Percentiles rank a stretch among this genome's conserved stretches.
Conservation (phyloP, 164 flowering plant genomes). For the Nymphaea colorata region DNA sequence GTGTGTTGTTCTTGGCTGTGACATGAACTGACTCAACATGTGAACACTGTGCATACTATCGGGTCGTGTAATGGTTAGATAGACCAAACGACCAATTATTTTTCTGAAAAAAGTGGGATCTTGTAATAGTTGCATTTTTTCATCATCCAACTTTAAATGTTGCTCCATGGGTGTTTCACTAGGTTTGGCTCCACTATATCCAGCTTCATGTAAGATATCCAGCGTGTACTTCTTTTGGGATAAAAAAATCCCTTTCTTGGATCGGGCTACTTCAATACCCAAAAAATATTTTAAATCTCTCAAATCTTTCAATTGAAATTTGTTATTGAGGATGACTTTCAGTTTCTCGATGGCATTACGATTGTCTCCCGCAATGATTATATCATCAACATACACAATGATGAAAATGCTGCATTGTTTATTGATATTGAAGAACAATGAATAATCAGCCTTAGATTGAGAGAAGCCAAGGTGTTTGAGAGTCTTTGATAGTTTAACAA, state of each 20-base stretch:
- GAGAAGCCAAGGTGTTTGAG: background rate
- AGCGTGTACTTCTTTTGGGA: background rate
- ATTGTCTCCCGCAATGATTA: background rate
- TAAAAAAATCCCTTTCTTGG: background rate
- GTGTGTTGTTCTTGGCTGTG: background rate
- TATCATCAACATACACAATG: background rate
- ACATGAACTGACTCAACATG: background rate
- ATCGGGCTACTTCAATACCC: background rate
- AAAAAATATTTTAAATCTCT: background rate
- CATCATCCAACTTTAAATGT: background rate
- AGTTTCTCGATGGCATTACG: background rate
- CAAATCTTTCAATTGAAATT: background rate
- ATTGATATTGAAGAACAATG: background rate
- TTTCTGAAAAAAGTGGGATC: background rate
- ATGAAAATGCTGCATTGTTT: background rate
- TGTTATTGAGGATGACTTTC: background rate
- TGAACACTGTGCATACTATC: background rate
- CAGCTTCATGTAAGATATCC: background rate
- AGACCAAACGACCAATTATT: background rate
- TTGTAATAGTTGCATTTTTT: background rate
- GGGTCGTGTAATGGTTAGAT: background rate
- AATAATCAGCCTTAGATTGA: background rate
- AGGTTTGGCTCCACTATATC: background rate
- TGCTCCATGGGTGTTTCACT: background rate
- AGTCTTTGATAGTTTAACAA: background rate